A percentile compares a stretch with the other conserved stretches of the same genome.
Evolutionary conservation across 805 yeast genomes (phyloP).

Genomic region (Yamadazyma endophytica): DNA sequence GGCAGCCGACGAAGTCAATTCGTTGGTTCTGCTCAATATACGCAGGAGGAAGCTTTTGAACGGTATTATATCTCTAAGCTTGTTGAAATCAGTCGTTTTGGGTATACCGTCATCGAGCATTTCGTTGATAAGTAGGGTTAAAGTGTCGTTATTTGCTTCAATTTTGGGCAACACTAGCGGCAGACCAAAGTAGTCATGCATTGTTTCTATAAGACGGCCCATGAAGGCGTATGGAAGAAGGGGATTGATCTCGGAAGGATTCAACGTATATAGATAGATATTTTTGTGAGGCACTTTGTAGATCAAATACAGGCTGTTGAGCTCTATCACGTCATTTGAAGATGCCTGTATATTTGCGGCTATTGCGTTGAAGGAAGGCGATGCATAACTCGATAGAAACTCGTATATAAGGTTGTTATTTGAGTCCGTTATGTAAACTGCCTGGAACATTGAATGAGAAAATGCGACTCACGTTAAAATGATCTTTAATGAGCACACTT

Average conservation of each 20-base stretch:
- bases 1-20: conserved; percentile 24
- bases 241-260: conserved; percentile 37
- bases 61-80: conserved; percentile 67
- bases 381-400: conserved; percentile 24
- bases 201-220: conserved; percentile 43
- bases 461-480: neutral
- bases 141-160: conserved; percentile 64
- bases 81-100: conserved; percentile 64
- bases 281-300: conserved; percentile 19
- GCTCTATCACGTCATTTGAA: conserved; percentile 19
- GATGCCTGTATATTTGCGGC: conserved; percentile 3
- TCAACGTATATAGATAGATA: conserved; percentile 25
- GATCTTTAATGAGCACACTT: no score
- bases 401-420: conserved; percentile 32
- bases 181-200: conserved; percentile 55
- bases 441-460: conserved; percentile 29
- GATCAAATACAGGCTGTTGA: conserved; percentile 26
- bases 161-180: conserved; percentile 57
- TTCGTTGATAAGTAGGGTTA: conserved; percentile 68
- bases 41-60: conserved; percentile 52
- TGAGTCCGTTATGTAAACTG: conserved; percentile 38
- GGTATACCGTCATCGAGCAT: conserved; percentile 79
- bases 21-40: conserved; percentile 41
- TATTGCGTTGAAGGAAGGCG: conserved; percentile 24
- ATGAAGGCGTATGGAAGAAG: conserved; percentile 53